Evolutionary conservation across 1,284 basidiomycete species (phyloP).

Genomic region (Sphagnurus paluster): DNA sequence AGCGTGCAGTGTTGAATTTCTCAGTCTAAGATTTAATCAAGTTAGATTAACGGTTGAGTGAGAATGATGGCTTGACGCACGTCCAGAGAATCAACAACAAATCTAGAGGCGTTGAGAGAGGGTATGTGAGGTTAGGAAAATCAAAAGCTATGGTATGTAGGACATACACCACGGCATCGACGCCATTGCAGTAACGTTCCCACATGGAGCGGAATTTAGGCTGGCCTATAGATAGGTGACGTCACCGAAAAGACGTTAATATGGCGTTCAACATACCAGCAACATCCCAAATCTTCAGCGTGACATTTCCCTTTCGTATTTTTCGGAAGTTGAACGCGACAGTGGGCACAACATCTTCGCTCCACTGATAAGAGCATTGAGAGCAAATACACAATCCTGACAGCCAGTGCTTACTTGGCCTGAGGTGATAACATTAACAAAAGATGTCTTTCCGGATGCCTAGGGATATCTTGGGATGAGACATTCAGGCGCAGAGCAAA

Average conservation of each 20-base stretch:
- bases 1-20: slow-evolving; percentile 84
- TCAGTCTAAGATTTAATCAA: slow-evolving; percentile 50
- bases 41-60: slow-evolving; percentile 1
- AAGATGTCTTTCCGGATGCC: slow-evolving; percentile 94
- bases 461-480: slow-evolving; percentile 30
- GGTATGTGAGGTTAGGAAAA: slow-evolving; percentile 2
- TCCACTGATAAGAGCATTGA: slow-evolving; percentile 55
- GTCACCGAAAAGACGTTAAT: slow-evolving; percentile 11
- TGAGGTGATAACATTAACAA: slow-evolving; percentile 87
- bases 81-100: slow-evolving; percentile 88
- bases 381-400: background rate
- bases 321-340: slow-evolving; percentile 89
- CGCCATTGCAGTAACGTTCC: slow-evolving; percentile 95
- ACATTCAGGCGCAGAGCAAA: background rate
- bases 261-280: slow-evolving; percentile 51
- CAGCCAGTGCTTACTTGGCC: slow-evolving; percentile 61
- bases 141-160: too few species aligned
- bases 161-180: slow-evolving; percentile 90
- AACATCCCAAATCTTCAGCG: slow-evolving; percentile 95
- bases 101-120: slow-evolving; percentile 48
- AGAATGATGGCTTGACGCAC: slow-evolving; percentile 44
- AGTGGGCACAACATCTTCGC: slow-evolving; percentile 92
- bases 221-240: slow-evolving; percentile 57
- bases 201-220: slow-evolving; percentile 92
- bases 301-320: slow-evolving; percentile 87